Conservation (phyloP, 2,329 filamentous ascomycete genomes). For the Phyllachora maydis region DNA sequence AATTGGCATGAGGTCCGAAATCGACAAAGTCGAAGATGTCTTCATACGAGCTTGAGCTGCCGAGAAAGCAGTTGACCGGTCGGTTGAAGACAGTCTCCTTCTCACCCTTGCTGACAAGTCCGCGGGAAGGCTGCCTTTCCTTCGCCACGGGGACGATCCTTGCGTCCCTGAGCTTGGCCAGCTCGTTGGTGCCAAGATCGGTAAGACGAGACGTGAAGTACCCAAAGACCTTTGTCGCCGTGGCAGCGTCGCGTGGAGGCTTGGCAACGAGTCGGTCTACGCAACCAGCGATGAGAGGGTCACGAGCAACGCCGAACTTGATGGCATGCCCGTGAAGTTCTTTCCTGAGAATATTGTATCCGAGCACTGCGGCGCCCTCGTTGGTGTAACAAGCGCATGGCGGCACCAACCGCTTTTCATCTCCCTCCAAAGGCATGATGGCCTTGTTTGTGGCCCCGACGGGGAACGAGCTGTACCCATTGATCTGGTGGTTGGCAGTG, state of each 20-base stretch:
- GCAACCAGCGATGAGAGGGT: slow-evolving; percentile 63
- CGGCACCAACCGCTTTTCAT: slow-evolving; percentile 40
- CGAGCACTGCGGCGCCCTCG: slow-evolving; percentile 51
- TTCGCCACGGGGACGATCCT: slow-evolving; percentile 48
- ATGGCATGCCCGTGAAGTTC: slow-evolving; percentile 63
- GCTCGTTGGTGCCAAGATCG: slow-evolving; percentile 45
- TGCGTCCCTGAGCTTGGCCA: slow-evolving; percentile 39
- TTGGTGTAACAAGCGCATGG: slow-evolving; percentile 73
- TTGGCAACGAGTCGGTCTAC: slow-evolving; percentile 49
- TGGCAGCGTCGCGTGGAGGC: slow-evolving; percentile 45
- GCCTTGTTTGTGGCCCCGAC: slow-evolving; percentile 30
- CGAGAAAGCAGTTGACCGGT: slow-evolving; percentile 64
- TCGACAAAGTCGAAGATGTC: slow-evolving; percentile 96
- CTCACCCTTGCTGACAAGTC: no score
- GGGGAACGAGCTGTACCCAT: slow-evolving; percentile 51
- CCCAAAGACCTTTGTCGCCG: slow-evolving; percentile 54
- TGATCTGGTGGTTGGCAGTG: slow-evolving; percentile 55
- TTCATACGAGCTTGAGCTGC: slow-evolving; percentile 46
- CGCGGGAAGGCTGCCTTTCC: slow-evolving; percentile 12
- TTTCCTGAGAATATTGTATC: slow-evolving; percentile 55
- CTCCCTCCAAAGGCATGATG: slow-evolving; percentile 55
- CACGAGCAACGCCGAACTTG: slow-evolving; percentile 68
- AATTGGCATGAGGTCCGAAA: slow-evolving; percentile 72
- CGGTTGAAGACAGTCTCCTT: no score
- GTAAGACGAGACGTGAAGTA: slow-evolving; percentile 65